phyloP scores from a whole-genome alignment of 495 filamentous ascomycete genomes.

The Polyplosphaeria fusca region DNA sequence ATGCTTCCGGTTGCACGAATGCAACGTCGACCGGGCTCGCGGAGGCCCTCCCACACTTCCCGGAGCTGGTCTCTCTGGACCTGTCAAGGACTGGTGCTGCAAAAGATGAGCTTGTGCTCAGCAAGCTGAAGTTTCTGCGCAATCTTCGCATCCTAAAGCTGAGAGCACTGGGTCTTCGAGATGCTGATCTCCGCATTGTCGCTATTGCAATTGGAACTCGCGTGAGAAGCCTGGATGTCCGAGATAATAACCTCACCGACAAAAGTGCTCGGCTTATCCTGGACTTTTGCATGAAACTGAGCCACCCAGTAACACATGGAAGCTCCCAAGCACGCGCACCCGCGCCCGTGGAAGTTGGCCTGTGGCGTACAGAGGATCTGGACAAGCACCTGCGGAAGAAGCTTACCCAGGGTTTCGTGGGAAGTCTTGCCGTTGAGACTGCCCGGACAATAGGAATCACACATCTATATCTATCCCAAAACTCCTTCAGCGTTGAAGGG shows the following conservation, averaged over 20 bases:
- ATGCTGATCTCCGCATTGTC: constrained; percentile 53
- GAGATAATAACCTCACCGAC: constrained; percentile 59
- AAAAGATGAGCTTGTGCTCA: constrained; percentile 52
- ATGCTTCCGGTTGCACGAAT: constrained; percentile 58
- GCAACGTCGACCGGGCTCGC: constrained; percentile 54
- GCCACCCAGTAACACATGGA: background rate
- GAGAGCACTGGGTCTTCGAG: constrained; percentile 54
- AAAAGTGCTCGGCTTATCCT: constrained; percentile 52
- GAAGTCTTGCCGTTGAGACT: constrained; percentile 54
- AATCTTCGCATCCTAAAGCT: constrained; percentile 59
- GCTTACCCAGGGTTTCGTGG: constrained; percentile 50
- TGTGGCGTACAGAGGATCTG: constrained; percentile 40
- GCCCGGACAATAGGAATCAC: constrained; percentile 54
- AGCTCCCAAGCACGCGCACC: background rate
- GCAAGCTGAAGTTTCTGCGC: constrained; percentile 41
- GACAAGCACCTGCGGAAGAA: constrained; percentile 51
- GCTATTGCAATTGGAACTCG: constrained; percentile 51
- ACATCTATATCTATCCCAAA: constrained; percentile 54
- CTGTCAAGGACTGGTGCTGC: constrained; percentile 58
- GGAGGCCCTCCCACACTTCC: constrained; percentile 53
- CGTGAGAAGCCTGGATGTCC: constrained; percentile 58
- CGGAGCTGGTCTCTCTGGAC: constrained; percentile 57
- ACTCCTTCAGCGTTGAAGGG: constrained; percentile 48
- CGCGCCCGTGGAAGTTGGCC: constrained; percentile 24
- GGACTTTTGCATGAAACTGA: constrained; percentile 47